Base-by-base conservation (phyloP, 345 rosid genomes). In the Eucalyptus urophylla region DNA sequence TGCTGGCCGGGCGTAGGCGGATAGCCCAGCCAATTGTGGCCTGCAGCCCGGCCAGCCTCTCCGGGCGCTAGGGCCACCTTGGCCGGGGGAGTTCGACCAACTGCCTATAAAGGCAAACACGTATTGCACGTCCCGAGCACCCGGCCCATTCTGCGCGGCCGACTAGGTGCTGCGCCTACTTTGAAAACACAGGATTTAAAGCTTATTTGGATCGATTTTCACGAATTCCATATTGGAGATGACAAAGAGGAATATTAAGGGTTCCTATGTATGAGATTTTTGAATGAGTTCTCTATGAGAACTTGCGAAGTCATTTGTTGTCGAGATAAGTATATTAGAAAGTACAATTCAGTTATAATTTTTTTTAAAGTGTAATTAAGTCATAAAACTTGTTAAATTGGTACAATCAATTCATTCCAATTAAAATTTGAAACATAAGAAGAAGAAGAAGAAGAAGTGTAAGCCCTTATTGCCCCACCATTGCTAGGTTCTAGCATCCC, bases 311-410 rank as follows among this genome's bases (percentile, higher is more conserved):
- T 27, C 2, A 1, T 60, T 60, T 25, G 13, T 56, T 24, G 1
- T 56, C 1, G 12, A 3, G 62, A 4, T 24, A 56, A 22, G 62
- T 4, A 56, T 56, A 56, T 56, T 56, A 24, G 13, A 56, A 56
- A 56, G 27, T 24, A 56, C 12, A 56, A 56, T 24, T 22, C 1
- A 4, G 0, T 24, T 8, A 1, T 56, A 56, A 56, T 8, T 4
- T 0, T 56, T 56, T 56, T 22, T 9, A 2, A 56, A 8, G 1
- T 22, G 0, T 12, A 22, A 22, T 22, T 21, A 56, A 24, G 6
- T 56, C 6, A 24, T 56, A 56, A 9, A 56, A 56, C 0, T 56
- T 56, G 0, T 56, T 24, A 56, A 56, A 8, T 54, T 56, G 1
- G 3, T 4, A 22, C 12, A 56, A 56, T 24, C 29, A 56, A 56